Base-by-base conservation (phyloP, 108 stramenopile species). In the Skeletonema marinoi region DNA sequence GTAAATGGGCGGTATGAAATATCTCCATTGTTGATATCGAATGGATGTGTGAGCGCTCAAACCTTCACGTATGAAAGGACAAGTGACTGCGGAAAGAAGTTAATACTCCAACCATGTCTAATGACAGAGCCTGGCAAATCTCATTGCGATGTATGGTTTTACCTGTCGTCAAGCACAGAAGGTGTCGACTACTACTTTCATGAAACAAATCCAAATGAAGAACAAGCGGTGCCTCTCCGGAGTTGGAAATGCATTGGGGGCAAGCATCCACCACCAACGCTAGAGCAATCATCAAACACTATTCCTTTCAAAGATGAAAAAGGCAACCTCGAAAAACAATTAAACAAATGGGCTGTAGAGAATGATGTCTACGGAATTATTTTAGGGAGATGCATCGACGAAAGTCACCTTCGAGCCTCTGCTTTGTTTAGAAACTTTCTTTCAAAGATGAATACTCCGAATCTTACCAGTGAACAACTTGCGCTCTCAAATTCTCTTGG, bases 151-250 rank as follows among this genome's bases (percentile, higher is more conserved):
- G 25, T 36, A 2, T 64, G 63, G 35, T 64, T 8, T 19, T 64
- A 21, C 63, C 2, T 64, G 32, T 64, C 63, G 6, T 64, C 63
- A 2, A 39, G 19, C 33, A 21, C 63, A 17, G 8, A 8, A 17
- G 63, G 63, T 19, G 38, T 21, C 32, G 63, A 64, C 5, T 64
- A 64, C 35, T 64, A 64, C 19, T 64, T 64, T 39, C 63, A 64
- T 19, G 19, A 64, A 64, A 38, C 63, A 39, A 64, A 38, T 9
- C 35, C 63, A 21, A 8, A 64, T 10, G 32, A 64, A 21, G 35
- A 64, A 19, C 35, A 64, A 21, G 38, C 21, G 7, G 35, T 35
- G 32, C 63, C 63, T 11, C 21, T 39, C 32, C 6, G 0, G 3
- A 13, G 32, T 6, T 64, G 63, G 63, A 21, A 64, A 1, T 25